Conservation (phyloP, 306 rosid species). For the Ziziphus jujuba region DNA sequence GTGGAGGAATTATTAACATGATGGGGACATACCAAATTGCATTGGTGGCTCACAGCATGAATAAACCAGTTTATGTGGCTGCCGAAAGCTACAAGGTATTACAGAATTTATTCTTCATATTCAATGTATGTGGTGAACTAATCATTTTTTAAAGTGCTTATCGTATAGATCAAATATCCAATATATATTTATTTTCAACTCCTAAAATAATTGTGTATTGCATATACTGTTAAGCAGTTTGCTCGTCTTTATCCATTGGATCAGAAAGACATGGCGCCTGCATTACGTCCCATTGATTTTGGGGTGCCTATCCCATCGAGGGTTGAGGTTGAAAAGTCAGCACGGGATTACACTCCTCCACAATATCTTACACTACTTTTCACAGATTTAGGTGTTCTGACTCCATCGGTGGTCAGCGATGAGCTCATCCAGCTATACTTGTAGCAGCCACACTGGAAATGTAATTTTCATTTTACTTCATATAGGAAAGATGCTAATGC, state of each 20-base stretch:
- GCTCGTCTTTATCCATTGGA: constrained; percentile 95
- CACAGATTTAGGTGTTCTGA: constrained; percentile 91
- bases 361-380: constrained; percentile 86
- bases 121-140: background rate
- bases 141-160: background rate
- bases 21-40: constrained; percentile 97
- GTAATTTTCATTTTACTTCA: no score
- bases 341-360: constrained; percentile 96
- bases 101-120: background rate
- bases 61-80: constrained; percentile 88
- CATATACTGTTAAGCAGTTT: constrained; percentile 55
- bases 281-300: constrained; percentile 77
- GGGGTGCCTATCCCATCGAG: constrained; percentile 93
- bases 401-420: constrained; percentile 96
- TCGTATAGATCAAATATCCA: background rate
- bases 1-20: constrained; percentile 96
- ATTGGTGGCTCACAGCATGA: constrained; percentile 82
- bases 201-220: background rate
- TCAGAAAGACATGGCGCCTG: constrained; percentile 95
- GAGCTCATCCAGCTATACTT: constrained; percentile 96
- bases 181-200: background rate
- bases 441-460: constrained; percentile 30
- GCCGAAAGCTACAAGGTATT: constrained; percentile 97
- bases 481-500: background rate
- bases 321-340: constrained; percentile 95